Evolutionary conservation across 345 rosid species (phyloP), one percentile per base, ranked within the genome.

Genomic region (Toxicodendron radicans): DNA sequence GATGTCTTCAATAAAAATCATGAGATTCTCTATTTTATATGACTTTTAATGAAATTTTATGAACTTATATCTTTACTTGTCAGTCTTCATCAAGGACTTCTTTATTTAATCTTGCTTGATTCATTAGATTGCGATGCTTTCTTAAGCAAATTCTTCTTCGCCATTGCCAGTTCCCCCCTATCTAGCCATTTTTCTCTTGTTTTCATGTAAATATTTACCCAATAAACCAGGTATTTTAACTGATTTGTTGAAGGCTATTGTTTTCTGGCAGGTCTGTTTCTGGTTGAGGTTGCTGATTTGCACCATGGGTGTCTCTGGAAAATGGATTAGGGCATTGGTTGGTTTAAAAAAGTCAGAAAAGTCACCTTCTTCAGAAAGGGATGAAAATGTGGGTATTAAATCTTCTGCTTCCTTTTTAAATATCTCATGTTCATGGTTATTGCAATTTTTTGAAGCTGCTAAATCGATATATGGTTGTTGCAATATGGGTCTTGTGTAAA

Each of bases 291-390:
- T 52, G 20, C 76, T 51, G 63, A 30, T 51, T 6, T 62, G 38
- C 48, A 53, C 72, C 73, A 96, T 96, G 99, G 99, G 99, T 78
- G 94, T 90, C 73, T 87, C 97, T 0, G 97, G 97, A 52, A 93
- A 88, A 88, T 96, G 99, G 99, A 83, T 96, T 72, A 93, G 84
- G 83, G 91, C 98, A 68, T 82, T 93, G 82, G 88, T 96, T 79
- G 93, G 98, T 74, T 82, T 91, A 73, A 89, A 83, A 75, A 93
- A 89, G 83, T 81, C 92, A 41, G 95, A 88, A 70, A 93, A 89
- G 81, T 87, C 91, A 7, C 88, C 53, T 33, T 88, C 97, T 71
- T 87, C 89, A n/a, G 86, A 85, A 66, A 88, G 82, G 67, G 88
- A 75, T 51, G 91, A 85, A 61, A 87, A 84, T 85, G 98, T 96